phyloP scores from a whole-genome alignment of 768 basidiomycete genomes.

The Amanita exitialis region DNA sequence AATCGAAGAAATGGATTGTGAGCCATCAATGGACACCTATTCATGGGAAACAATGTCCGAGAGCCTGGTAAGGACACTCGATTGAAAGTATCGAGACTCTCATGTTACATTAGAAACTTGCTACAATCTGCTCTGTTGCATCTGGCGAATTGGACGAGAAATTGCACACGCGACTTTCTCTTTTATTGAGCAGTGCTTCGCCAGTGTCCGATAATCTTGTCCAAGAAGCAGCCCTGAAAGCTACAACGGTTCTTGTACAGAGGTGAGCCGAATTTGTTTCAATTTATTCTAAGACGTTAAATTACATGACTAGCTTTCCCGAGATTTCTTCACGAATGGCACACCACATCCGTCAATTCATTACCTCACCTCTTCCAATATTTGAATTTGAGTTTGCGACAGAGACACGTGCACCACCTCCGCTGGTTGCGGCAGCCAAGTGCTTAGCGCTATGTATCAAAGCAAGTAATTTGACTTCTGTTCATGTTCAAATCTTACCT shows the following conservation, averaged over 20 bases:
- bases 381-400: conserved; percentile 81
- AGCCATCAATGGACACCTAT: conserved; percentile 78
- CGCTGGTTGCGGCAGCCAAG: conserved; percentile 78
- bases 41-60: conserved; percentile 92
- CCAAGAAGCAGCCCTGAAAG: conserved; percentile 84
- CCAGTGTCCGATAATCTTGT: conserved; percentile 77
- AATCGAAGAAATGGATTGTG: conserved; percentile 74
- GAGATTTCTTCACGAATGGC: conserved; percentile 68
- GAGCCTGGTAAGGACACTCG: conserved; percentile 50
- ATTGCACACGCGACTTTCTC: conserved; percentile 59
- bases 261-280: conserved; percentile 36
- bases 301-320: conserved; percentile 50
- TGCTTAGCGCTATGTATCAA: conserved; percentile 86
- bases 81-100: background rate
- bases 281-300: background rate
- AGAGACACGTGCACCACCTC: conserved; percentile 65
- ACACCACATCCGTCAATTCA: conserved; percentile 73
- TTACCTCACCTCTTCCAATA: conserved; percentile 78
- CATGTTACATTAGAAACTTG: conserved; percentile 55
- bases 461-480: conserved; percentile 27
- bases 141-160: conserved; percentile 55
- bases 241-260: conserved; percentile 74
- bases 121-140: conserved; percentile 71
- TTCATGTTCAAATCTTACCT: conserved; percentile 2
- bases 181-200: conserved; percentile 72